Evolutionary conservation across 2,329 filamentous ascomycete genomes (phyloP).

Genomic region (Aspergillaceae sp.): DNA sequence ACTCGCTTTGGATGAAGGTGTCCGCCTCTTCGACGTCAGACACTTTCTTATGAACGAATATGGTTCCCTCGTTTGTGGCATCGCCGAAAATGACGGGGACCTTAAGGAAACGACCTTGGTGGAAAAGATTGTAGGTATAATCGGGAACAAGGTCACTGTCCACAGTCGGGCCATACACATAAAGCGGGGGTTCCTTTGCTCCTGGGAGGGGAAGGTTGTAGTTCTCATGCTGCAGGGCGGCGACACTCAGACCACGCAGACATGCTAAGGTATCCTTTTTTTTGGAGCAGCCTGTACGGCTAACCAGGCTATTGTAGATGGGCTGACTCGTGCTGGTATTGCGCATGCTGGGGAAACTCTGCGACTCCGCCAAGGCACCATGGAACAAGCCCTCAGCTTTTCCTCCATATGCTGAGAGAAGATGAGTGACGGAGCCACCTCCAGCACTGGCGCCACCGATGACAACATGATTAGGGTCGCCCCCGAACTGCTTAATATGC

Average conservation of each 20-base stretch:
- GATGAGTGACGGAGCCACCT: constrained; percentile 53
- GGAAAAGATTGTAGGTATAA: constrained; percentile 43
- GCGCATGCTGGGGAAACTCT: constrained; percentile 44
- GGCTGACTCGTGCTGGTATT: constrained; percentile 43
- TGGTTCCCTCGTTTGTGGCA: constrained; percentile 58
- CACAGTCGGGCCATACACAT: constrained; percentile 45
- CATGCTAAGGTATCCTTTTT: constrained; percentile 39
- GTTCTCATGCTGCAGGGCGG: constrained; percentile 39
- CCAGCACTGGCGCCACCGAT: constrained; percentile 63
- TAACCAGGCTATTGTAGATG: constrained; percentile 44
- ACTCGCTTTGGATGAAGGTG: constrained; percentile 51
- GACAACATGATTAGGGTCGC: constrained; percentile 58
- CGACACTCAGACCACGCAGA: constrained; percentile 39
- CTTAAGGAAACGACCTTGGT: constrained; percentile 41
- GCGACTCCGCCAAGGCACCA: constrained; percentile 47
- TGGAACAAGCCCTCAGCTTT: constrained; percentile 43
- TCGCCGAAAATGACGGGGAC: constrained; percentile 51
- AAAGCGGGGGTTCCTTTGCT: constrained; percentile 37
- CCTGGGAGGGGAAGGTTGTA: constrained; percentile 40
- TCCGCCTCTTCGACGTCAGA: constrained; percentile 43
- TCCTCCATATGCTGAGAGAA: constrained; percentile 49
- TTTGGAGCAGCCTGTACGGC: constrained; percentile 40
- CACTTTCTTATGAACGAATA: constrained; percentile 48
- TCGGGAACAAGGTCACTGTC: constrained; percentile 45
- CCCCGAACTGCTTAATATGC: constrained; percentile 60